Evolutionary conservation across 2,329 filamentous ascomycete genomes (phyloP).

Genomic region (Didymosphaeria variabile): DNA sequence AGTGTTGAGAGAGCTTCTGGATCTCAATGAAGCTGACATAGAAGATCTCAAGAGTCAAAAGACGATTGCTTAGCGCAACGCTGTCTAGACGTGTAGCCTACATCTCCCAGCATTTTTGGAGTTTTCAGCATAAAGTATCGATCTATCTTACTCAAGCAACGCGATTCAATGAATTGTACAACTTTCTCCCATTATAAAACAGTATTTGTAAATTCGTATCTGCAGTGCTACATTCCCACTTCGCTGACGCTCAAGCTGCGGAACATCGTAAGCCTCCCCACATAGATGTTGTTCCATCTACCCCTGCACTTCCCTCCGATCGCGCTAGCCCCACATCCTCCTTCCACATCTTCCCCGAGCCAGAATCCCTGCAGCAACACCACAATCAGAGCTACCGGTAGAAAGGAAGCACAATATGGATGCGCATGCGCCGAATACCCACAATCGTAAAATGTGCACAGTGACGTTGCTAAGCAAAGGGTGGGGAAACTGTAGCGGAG

Average conservation of each 20-base stretch:
- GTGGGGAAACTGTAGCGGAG: conserved; percentile 22
- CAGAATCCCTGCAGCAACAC: conserved; percentile 13
- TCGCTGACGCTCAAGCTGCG: neutral
- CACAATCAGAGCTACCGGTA: conserved; percentile 14
- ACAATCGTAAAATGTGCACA: neutral
- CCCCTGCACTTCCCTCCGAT: neutral
- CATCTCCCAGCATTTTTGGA: neutral
- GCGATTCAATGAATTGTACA: neutral
- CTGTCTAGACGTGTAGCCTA: neutral
- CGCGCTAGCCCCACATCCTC: conserved; percentile 37
- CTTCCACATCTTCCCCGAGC: conserved; percentile 22
- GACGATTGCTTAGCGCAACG: conserved; percentile 24
- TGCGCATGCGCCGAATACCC: conserved; percentile 2
- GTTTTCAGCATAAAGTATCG: neutral
- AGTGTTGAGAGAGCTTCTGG: conserved; percentile 42
- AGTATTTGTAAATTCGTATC: neutral
- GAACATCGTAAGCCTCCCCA: conserved; percentile 1
- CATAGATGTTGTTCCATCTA: neutral
- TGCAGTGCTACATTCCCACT: neutral
- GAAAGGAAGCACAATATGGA: conserved; percentile 18
- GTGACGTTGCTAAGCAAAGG: conserved; percentile 8
- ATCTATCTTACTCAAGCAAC: neutral
- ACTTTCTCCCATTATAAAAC: no score
- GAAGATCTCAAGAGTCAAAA: conserved; percentile 29
- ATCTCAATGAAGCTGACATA: conserved; percentile 35